Base-by-base conservation (phyloP, 1,284 basidiomycete species). In the Clitocybe nebularis region DNA sequence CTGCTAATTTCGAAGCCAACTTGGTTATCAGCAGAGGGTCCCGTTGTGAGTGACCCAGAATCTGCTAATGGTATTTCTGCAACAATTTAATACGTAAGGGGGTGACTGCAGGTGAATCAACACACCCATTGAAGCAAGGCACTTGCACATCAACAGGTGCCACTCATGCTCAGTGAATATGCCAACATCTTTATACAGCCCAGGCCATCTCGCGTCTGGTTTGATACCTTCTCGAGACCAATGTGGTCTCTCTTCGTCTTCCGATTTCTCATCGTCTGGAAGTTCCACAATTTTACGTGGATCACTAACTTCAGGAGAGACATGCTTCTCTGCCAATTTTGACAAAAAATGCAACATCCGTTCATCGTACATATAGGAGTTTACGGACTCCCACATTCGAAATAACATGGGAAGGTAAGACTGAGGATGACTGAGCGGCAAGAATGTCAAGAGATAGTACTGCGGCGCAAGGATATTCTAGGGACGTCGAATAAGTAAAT, bases 161-260 rank as follows among this genome's bases (percentile, higher is more conserved):
- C 89, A 96, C 58, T 96, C 86, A 52, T 85, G 75, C 48, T 93
- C 85, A 32, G 84, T 84, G 60, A 94, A 94, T 45, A 97, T 86
- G 19, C 89, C 89, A 30, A 92, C 80, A 55, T 90, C 88, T 59
- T 84, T 86, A 62, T 77, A 82, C 17, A 92, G 64, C 7, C 89
- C 88, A 16, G 62, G 62, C 87, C 88, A 91, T 41, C 61, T 60
- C 23, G 51, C 50, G 38, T 63, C 61, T 29, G 65, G 57, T 32
- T 67, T 60, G 21, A 71, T 47, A 49, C 75, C 70, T 33, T 71
- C 66, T 34, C 67, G 61, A 24, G 65, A 59, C 77, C 79, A 86
- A 22, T 72, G 62, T 14, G 80, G 81, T 38, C 81, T 68, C 21
- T 64, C 71, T 57, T 83, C 83, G 45, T 72, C 80, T 43, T 83